Evolutionary conservation across 2,329 filamentous ascomycete species (phyloP), one percentile per base, ranked within the genome.

Genomic region (Nemania sp.): DNA sequence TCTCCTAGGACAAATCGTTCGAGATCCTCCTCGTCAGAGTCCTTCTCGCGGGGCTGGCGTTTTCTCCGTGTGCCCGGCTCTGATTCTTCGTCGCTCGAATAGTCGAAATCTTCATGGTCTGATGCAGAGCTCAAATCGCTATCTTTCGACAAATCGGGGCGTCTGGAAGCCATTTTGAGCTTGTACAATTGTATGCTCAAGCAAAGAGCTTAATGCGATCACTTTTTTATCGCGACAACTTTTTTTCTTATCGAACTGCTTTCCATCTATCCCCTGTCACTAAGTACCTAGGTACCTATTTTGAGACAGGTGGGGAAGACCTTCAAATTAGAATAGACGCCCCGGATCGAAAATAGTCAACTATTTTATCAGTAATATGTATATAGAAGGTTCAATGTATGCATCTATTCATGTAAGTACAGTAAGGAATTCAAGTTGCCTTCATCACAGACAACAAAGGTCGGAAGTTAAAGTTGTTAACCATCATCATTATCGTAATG

Each of bases 1-100:
- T 97, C 92, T 63, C 96, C 96, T 70, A 99, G 92, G 3, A 99
- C 92, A 70, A 98, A 83, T 72, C 90, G 89, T 82, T 98, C 95
- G 32, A 98, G 88, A 78, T 95, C 93, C 76, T 92, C 89, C 79
- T 98, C 94, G 60, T 92, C 90, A 15, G 89, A 90, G 77, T 97
- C 93, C 78, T 95, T 96, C 58, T 92, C 90, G 62, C 83, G 70
- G 35, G 69, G 63, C 78, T 79, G 61, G 80, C 72, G 62, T 70
- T 65, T 62, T 70, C 64, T 62, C 58, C 62, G 72, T 32, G 70
- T 73, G 51, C 66, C 65, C 65, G 73, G 63, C 72, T 70, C 63
- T 70, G 73, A 62, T 73, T 77, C 72, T 75, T 79, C 72, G 63
- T 77, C 73, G 72, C 77, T 71, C 60, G 65, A 70, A 35, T 67